These are phyloP conservation scores for Phytophthora nicotianae DNA, from an alignment of 352 stramenopile species.

Conservation along the genomic window DNA sequence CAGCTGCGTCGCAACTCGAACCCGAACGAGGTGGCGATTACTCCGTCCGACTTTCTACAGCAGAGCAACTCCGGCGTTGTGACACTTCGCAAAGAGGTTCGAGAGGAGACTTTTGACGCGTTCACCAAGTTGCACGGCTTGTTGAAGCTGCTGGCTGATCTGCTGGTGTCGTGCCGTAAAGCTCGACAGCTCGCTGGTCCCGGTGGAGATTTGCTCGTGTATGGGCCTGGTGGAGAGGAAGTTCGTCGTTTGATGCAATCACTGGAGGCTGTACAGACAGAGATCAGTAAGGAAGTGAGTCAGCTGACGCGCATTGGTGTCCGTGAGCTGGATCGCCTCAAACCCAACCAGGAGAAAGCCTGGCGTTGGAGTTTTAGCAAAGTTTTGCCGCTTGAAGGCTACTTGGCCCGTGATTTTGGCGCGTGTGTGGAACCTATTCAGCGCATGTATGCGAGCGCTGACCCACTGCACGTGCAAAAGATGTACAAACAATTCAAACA, in stretches of 20 bases:
- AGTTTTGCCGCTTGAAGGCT: conserved; percentile 81
- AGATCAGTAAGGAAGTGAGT: conserved; percentile 80
- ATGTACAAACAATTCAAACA: conserved; percentile 89
- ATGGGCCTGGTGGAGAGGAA: conserved; percentile 82
- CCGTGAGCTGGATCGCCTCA: conserved; percentile 82
- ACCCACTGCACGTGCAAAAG: conserved; percentile 82
- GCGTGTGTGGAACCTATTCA: conserved; percentile 86
- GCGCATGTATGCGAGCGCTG: conserved; percentile 84
- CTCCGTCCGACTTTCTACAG: conserved; percentile 65
- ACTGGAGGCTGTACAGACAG: conserved; percentile 74
- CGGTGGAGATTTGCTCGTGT: conserved; percentile 83
- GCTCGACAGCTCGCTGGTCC: conserved; percentile 78
- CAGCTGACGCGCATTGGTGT: conserved; percentile 84
- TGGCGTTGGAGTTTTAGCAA: conserved; percentile 89
- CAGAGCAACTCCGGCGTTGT: conserved; percentile 83
- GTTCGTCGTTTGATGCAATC: conserved; percentile 85
- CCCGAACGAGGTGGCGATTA: conserved; percentile 52
- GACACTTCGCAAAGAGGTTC: conserved; percentile 61
- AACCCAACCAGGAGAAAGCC: conserved; percentile 84
- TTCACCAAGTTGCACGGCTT: conserved; percentile 82
- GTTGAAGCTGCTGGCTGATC: conserved; percentile 81
- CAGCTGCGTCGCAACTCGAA: conserved; percentile 50
- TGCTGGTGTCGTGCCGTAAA: conserved; percentile 86
- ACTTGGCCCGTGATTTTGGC: conserved; percentile 84
- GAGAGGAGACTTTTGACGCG: conserved; percentile 62